Conservation (phyloP, 345 rosid genomes). For the Gossypium rotundifolium region DNA sequence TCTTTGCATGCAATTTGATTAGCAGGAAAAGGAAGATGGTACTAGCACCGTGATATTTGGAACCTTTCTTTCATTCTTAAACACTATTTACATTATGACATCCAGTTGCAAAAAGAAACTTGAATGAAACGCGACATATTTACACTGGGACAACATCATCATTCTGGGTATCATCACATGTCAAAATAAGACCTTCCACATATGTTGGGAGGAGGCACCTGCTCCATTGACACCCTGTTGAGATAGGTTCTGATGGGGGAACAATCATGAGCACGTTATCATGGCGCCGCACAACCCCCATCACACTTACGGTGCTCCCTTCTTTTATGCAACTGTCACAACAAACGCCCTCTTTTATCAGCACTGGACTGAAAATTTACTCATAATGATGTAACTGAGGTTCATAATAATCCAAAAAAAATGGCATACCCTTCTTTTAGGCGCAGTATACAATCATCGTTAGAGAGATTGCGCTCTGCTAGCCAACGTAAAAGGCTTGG, state of each 20-base stretch:
- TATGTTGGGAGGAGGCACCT: slow-evolving; percentile 63
- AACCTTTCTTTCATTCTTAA: background rate
- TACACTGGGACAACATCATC: slow-evolving; percentile 74
- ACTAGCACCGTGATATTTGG: background rate
- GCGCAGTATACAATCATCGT: slow-evolving; percentile 61
- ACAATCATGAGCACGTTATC: slow-evolving; percentile 86
- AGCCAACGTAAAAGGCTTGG: slow-evolving; percentile 80
- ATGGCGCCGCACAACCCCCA: slow-evolving; percentile 90
- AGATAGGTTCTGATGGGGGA: slow-evolving; percentile 55
- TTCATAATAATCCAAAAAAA: background rate
- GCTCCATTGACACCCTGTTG: slow-evolving; percentile 75
- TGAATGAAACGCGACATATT: slow-evolving; percentile 12
- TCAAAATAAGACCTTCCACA: slow-evolving; percentile 69
- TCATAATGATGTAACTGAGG: background rate
- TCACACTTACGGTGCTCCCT: slow-evolving; percentile 87
- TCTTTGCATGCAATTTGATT: slow-evolving; percentile 13
- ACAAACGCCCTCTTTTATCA: slow-evolving; percentile 7
- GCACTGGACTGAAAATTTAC: background rate
- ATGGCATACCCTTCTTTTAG: slow-evolving; percentile 78
- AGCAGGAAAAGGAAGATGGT: background rate
- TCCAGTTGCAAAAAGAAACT: slow-evolving; percentile 21
- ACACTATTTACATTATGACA: slow-evolving; percentile 16
- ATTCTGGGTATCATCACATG: slow-evolving; percentile 63
- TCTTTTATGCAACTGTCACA: slow-evolving; percentile 60
- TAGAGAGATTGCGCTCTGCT: slow-evolving; percentile 59